Conservation (phyloP, 2,329 filamentous ascomycete genomes). For the Ceratocystis papillata region DNA sequence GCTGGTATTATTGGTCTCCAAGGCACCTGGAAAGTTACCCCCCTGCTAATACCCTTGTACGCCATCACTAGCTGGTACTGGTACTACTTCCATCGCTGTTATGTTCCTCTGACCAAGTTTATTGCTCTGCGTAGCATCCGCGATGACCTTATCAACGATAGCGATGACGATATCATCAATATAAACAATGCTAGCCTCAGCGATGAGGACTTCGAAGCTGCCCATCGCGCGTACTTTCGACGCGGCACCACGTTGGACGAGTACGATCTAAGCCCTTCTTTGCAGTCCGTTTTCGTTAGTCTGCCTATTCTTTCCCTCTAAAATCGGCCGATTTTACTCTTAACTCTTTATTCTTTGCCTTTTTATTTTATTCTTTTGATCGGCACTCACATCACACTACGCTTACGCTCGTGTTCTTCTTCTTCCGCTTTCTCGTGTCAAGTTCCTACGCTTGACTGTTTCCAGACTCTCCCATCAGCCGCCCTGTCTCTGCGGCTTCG, state of each 20-base stretch:
- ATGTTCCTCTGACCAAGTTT: constrained; percentile 80
- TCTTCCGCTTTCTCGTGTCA: constrained; percentile 16
- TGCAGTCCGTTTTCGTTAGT: no score
- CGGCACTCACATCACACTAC: no score
- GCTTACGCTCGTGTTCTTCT: not conserved
- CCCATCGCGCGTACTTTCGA: constrained; percentile 36
- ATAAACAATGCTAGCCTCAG: not conserved
- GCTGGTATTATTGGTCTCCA: constrained; percentile 71
- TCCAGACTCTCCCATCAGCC: not conserved
- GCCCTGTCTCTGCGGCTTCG: not conserved
- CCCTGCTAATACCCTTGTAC: constrained; percentile 65
- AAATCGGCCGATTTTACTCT: no score
- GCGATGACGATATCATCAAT: constrained; percentile 29
- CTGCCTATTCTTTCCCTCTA: no score
- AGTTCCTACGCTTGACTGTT: constrained; percentile 10
- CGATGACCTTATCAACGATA: constrained; percentile 35
- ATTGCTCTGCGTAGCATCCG: constrained; percentile 83
- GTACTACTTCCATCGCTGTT: constrained; percentile 68
- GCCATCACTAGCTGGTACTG: constrained; percentile 79
- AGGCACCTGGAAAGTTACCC: constrained; percentile 60
- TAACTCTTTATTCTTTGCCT: no score
- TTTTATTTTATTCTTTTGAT: not conserved
- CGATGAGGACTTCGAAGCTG: constrained; percentile 14
- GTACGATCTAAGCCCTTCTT: constrained; percentile 29
- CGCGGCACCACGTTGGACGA: constrained; percentile 61